Percentiles rank a stretch among this genome's conserved stretches.
Evolutionary conservation across 2,329 filamentous ascomycete genomes (phyloP).

Genomic region (Pseudocercospora musae): DNA sequence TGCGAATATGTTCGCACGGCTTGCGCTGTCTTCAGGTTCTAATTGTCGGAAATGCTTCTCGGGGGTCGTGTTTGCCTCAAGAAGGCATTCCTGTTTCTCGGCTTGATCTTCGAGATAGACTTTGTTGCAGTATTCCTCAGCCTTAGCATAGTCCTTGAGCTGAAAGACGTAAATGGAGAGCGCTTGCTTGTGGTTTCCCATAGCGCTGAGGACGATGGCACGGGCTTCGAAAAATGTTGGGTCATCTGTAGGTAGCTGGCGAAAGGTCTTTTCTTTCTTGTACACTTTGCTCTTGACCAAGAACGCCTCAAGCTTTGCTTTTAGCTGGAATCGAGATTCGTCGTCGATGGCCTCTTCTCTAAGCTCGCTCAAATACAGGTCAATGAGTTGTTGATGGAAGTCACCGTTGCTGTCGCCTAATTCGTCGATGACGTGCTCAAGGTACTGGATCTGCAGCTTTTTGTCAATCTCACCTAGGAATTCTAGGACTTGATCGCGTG

Average conservation of each 20-base stretch:
- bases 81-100: conserved; percentile 26
- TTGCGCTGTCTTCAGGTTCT: conserved; percentile 51
- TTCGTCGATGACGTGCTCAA: conserved; percentile 88
- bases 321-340: conserved; percentile 37
- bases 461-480: conserved; percentile 70
- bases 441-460: conserved; percentile 72
- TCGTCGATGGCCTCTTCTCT: conserved; percentile 35
- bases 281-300: conserved; percentile 75
- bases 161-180: conserved; percentile 98
- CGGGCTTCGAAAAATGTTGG: conserved; percentile 82
- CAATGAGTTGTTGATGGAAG: conserved; percentile 79
- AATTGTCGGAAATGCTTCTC: conserved; percentile 36
- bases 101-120: conserved; percentile 60
- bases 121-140: conserved; percentile 96
- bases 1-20: conserved; percentile 78
- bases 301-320: conserved; percentile 67
- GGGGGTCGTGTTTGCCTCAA: conserved; percentile 24
- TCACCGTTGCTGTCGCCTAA: conserved; percentile 79
- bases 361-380: conserved; percentile 62
- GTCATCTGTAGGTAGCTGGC: conserved; percentile 75
- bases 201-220: conserved; percentile 87
- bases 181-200: conserved; percentile 92
- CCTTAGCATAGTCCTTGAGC: conserved; percentile 79
- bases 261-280: conserved; percentile 63
- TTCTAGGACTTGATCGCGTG: conserved; percentile 68